These are phyloP conservation scores for Pseudogymnoascus sp. DNA, from an alignment of 2,329 filamentous ascomycete species.

Conservation along the genomic window DNA sequence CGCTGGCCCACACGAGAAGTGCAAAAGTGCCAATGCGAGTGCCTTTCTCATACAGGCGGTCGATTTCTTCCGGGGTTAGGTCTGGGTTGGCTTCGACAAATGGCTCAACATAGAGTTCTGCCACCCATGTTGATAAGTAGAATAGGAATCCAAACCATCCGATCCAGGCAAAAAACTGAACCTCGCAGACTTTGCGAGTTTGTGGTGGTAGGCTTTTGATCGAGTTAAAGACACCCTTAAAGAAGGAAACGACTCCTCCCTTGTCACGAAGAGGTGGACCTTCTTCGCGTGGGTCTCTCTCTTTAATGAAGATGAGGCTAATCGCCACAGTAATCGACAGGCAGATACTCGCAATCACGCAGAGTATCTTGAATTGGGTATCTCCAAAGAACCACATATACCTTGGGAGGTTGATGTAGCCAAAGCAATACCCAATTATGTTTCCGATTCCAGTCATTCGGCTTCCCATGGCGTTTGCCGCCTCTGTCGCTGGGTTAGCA, in stretches of 20 bases:
- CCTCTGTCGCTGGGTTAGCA: slow-evolving; percentile 43
- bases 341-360: slow-evolving; percentile 71
- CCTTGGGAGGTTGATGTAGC: slow-evolving; percentile 71
- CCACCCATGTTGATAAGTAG: slow-evolving; percentile 91
- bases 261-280: slow-evolving; percentile 53
- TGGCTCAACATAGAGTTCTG: slow-evolving; percentile 85
- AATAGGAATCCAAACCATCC: slow-evolving; percentile 95
- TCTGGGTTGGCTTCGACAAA: slow-evolving; percentile 70
- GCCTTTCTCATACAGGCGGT: slow-evolving; percentile 73
- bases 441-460: slow-evolving; percentile 82
- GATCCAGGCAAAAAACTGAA: slow-evolving; percentile 85
- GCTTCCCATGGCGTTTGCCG: slow-evolving; percentile 90
- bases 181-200: slow-evolving; percentile 72
- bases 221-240: slow-evolving; percentile 68
- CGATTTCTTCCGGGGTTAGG: slow-evolving; percentile 69
- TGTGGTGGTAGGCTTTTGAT: slow-evolving; percentile 75
- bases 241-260: slow-evolving; percentile 69
- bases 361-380: slow-evolving; percentile 90
- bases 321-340: slow-evolving; percentile 64
- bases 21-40: slow-evolving; percentile 86
- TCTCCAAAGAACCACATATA: slow-evolving; percentile 74
- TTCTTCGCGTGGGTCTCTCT: slow-evolving; percentile 74
- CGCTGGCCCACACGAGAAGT: slow-evolving; percentile 78
- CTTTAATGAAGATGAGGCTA: slow-evolving; percentile 63
- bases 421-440: slow-evolving; percentile 82